phyloP scores from a whole-genome alignment of 2,329 filamentous ascomycete species.

The Nectriaceae sp. region DNA sequence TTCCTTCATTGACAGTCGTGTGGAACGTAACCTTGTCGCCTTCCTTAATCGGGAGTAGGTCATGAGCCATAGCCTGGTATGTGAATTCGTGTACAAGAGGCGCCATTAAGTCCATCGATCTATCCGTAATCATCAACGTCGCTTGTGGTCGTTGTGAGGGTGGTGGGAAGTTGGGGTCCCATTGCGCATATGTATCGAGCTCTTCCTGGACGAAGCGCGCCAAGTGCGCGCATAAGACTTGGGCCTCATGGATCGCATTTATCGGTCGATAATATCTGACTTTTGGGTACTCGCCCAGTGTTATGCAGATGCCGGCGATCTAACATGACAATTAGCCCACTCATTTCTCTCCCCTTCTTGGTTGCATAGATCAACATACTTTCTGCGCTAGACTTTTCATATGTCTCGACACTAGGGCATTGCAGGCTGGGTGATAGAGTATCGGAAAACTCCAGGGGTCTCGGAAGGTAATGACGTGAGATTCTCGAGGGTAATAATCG shows the following conservation, averaged over 20 bases:
- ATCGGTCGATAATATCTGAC: constrained; percentile 86
- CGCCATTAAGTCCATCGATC: constrained; percentile 88
- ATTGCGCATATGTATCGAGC: constrained; percentile 84
- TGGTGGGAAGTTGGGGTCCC: constrained; percentile 81
- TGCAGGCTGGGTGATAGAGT: constrained; percentile 88
- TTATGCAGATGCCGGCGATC: constrained; percentile 72
- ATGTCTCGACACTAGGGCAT: constrained; percentile 78
- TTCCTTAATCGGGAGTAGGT: constrained; percentile 85
- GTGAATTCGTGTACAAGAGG: constrained; percentile 95
- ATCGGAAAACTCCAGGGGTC: constrained; percentile 96
- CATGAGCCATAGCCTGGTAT: constrained; percentile 97
- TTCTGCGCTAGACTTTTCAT: constrained; percentile 86
- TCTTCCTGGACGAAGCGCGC: constrained; percentile 91
- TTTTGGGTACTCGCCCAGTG: constrained; percentile 89
- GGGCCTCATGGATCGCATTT: constrained; percentile 79
- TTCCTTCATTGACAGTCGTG: constrained; percentile 75
- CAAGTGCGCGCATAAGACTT: constrained; percentile 82
- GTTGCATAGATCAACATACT: too few species aligned
- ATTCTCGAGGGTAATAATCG: constrained; percentile 89
- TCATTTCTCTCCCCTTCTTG: too few species aligned
- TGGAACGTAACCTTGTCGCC: constrained; percentile 86
- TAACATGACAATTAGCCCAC: constrained; percentile 16
- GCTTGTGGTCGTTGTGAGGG: constrained; percentile 76
- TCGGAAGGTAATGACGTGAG: constrained; percentile 85
- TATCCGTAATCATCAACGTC: constrained; percentile 82